These are phyloP conservation scores for Picea sitchensis DNA, from an alignment of 75 land plant species.

Conservation along the genomic window DNA sequence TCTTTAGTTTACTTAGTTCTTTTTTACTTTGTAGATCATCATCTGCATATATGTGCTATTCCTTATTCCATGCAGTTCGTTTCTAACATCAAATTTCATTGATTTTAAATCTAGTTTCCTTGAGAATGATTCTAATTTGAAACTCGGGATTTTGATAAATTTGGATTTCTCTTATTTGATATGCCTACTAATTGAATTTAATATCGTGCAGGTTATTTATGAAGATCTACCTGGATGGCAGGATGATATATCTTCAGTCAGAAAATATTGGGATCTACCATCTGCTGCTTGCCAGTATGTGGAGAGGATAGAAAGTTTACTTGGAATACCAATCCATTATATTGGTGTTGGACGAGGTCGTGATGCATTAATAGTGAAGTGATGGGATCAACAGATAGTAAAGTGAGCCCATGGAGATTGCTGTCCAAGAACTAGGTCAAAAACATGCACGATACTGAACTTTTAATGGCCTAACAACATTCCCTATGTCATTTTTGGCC, in stretches of 20 bases:
- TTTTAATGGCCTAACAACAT: too few relatives aligned
- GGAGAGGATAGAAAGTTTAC: constrained; percentile 82
- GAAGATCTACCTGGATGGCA: constrained; percentile 90
- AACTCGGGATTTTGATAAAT: neutral
- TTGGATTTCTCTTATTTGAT: neutral
- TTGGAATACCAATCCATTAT: constrained; percentile 76
- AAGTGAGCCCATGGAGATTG: too few relatives aligned
- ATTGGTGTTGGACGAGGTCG: constrained; percentile 97
- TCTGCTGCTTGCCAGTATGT: constrained; percentile 69
- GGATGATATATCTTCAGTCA: constrained; percentile 64
- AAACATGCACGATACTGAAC: too few relatives aligned
- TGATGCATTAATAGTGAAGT: constrained; percentile 78
- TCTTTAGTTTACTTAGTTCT: too few relatives aligned
- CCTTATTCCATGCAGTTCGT: too few relatives aligned
- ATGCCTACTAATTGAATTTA: neutral
- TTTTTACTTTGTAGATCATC: too few relatives aligned
- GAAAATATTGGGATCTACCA: constrained; percentile 76
- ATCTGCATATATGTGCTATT: too few relatives aligned
- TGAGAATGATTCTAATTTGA: neutral
- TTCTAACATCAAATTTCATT: too few relatives aligned
- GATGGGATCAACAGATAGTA: neutral
- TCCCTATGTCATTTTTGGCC: too few relatives aligned
- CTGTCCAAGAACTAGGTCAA: too few relatives aligned
- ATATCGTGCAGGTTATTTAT: constrained; percentile 67
- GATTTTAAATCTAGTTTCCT: too few relatives aligned